These are phyloP conservation scores for Penicillium pulvis DNA, from an alignment of 495 filamentous ascomycete genomes.

Conservation along the genomic window DNA sequence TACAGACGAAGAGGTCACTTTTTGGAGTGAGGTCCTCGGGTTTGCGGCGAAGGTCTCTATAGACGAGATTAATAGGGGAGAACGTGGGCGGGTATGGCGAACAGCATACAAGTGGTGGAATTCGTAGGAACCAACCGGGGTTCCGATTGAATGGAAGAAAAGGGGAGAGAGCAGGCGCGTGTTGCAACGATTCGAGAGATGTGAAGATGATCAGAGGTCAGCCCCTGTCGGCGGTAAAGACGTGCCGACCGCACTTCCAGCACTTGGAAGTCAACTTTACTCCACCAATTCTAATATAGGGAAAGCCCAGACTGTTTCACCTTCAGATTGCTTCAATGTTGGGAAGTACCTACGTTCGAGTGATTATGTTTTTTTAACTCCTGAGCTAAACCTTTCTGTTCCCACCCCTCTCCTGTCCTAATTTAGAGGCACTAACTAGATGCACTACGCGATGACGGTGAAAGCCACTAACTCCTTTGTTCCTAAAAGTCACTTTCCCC, in stretches of 20 bases:
- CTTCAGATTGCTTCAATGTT: background rate
- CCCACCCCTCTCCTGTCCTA: background rate
- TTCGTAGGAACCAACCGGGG: slow-evolving; percentile 27
- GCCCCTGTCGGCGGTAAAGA: slow-evolving; percentile 33
- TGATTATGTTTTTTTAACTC: background rate
- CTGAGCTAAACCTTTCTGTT: background rate
- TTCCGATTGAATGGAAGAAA: slow-evolving; percentile 20
- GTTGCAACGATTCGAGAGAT: background rate
- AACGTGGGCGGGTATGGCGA: background rate
- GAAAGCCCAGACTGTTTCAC: background rate
- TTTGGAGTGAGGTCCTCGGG: background rate
- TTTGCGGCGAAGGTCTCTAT: background rate
- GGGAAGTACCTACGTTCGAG: background rate
- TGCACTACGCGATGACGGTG: background rate
- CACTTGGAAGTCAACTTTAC: slow-evolving; percentile 3
- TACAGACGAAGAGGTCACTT: background rate
- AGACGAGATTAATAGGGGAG: slow-evolving; percentile 5
- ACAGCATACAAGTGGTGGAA: slow-evolving; percentile 4
- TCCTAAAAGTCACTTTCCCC: background rate
- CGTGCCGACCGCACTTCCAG: slow-evolving; percentile 23
- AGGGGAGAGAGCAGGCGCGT: background rate
- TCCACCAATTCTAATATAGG: background rate
- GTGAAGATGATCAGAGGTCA: slow-evolving; percentile 19
- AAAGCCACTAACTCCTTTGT: slow-evolving; percentile 1
- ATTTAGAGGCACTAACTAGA: background rate